Evolutionary conservation across 2,329 filamentous ascomycete species (phyloP).

Genomic region (Microdochium bolleyi): DNA sequence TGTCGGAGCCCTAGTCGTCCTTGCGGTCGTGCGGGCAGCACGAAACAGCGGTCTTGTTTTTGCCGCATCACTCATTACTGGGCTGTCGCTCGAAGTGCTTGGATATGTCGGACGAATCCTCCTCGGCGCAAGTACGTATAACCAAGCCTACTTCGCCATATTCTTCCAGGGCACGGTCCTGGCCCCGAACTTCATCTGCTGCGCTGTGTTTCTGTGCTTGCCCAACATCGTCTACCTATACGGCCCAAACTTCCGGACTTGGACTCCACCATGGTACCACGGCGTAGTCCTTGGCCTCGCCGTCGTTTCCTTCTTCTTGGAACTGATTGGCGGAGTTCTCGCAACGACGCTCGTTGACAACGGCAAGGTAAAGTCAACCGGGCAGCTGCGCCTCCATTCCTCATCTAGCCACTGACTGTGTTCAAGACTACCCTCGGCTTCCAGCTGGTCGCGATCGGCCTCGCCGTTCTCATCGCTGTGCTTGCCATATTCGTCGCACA

Average conservation of each 20-base stretch:
- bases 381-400: constrained; percentile 2
- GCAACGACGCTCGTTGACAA: constrained; percentile 23
- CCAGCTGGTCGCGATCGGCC: constrained; percentile 32
- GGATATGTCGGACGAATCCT: constrained; percentile 39
- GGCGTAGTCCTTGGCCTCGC: constrained; percentile 13
- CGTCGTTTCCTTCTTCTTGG: constrained; percentile 17
- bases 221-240: constrained; percentile 39
- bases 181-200: constrained; percentile 36
- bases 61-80: constrained; percentile 27
- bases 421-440: constrained; percentile 18
- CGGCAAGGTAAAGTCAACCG: constrained; percentile 23
- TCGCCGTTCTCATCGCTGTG: constrained; percentile 33
- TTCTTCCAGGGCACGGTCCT: constrained; percentile 37
- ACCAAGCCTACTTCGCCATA: constrained; percentile 29
- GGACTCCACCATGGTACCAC: constrained; percentile 21
- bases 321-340: constrained; percentile 32
- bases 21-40: constrained; percentile 27
- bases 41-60: constrained; percentile 31
- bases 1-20: constrained; percentile 30
- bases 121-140: constrained; percentile 23
- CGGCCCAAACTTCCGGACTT: constrained; percentile 31
- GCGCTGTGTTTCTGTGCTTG: constrained; percentile 33
- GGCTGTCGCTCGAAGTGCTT: constrained; percentile 33
- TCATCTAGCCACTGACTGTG: constrained; percentile 17
- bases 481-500: constrained; percentile 28